phyloP scores from a whole-genome alignment of 1,139 yeast species.

The Yamadazyma sp. region DNA sequence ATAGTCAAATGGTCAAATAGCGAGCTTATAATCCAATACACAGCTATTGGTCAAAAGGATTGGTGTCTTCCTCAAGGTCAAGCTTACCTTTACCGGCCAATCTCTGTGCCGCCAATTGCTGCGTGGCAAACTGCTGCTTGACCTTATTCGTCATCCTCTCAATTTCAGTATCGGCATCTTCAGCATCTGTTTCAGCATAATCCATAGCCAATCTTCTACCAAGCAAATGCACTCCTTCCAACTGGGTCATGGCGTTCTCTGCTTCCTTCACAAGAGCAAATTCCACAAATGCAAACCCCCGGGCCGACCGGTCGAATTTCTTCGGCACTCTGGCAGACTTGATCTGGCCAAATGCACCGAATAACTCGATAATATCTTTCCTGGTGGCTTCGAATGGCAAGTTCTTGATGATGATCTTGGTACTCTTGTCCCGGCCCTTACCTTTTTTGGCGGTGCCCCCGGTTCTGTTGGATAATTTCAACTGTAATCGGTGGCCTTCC shows the following conservation, averaged over 20 bases:
- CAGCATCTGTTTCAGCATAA: conserved; percentile 81
- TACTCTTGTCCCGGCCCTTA: conserved; percentile 41
- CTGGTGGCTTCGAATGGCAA: conserved; percentile 95
- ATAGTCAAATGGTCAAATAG: too few relatives aligned
- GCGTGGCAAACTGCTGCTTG: conserved; percentile 74
- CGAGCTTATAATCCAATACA: too few relatives aligned
- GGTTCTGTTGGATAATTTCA: conserved; percentile 81
- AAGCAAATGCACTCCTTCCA: conserved; percentile 92
- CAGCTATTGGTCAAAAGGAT: conserved; percentile 2
- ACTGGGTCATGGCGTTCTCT: conserved; percentile 89
- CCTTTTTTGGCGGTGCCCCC: conserved; percentile 35
- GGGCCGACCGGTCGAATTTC: conserved; percentile 90
- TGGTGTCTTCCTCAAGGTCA: conserved; percentile 52
- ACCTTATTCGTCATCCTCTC: conserved; percentile 87
- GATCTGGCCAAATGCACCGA: conserved; percentile 91
- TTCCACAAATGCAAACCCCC: conserved; percentile 98
- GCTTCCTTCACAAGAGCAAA: conserved; percentile 88
- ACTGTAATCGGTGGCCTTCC: conserved; percentile 87
- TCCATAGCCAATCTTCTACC: conserved; percentile 97
- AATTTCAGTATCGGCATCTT: conserved; percentile 85
- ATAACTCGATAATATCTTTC: conserved; percentile 85
- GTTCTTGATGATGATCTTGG: conserved; percentile 89
- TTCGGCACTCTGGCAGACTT: conserved; percentile 95
- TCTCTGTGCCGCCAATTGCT: conserved; percentile 71
- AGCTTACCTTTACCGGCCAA: conserved; percentile 72